phyloP scores from a whole-genome alignment of 345 rosid genomes.

The Angophora floribunda region DNA sequence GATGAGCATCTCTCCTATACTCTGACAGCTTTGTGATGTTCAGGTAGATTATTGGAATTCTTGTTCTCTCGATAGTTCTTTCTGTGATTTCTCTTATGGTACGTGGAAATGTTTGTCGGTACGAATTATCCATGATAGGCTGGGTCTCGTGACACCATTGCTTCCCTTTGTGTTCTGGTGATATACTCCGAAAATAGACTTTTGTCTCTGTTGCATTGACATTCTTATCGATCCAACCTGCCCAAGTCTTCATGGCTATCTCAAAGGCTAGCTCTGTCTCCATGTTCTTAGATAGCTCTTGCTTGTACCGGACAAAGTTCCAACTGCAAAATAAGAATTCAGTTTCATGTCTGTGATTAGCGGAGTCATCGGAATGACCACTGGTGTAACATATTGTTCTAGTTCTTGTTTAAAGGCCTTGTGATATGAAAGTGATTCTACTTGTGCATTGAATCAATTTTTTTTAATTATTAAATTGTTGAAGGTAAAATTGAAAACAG shows the following conservation, averaged over 20 bases:
- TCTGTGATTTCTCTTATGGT: constrained; percentile 9
- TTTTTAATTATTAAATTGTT: background rate
- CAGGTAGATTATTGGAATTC: constrained; percentile 15
- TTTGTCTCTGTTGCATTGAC: constrained; percentile 13
- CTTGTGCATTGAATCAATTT: background rate
- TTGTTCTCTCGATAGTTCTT: constrained; percentile 15
- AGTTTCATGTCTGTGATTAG: background rate
- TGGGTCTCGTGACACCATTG: constrained; percentile 15
- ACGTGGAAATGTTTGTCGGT: background rate
- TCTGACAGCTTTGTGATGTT: constrained; percentile 30
- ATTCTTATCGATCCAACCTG: constrained; percentile 25
- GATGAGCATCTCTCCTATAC: constrained; percentile 36
- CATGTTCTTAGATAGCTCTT: constrained; percentile 18
- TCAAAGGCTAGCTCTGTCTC: constrained; percentile 18
- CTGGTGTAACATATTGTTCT: background rate
- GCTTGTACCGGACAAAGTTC: constrained; percentile 21
- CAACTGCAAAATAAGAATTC: constrained; percentile 20
- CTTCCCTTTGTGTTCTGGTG: constrained; percentile 31
- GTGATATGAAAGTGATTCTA: background rate
- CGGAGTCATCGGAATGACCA: background rate
- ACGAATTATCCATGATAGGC: constrained; percentile 17
- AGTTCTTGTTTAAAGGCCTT: background rate
- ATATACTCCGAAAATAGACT: constrained; percentile 34
- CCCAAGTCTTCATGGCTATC: constrained; percentile 36
- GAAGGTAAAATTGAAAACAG: background rate